These are phyloP conservation scores for Botrytis squamosa DNA, from an alignment of 2,329 filamentous ascomycete genomes.

Conservation along the genomic window DNA sequence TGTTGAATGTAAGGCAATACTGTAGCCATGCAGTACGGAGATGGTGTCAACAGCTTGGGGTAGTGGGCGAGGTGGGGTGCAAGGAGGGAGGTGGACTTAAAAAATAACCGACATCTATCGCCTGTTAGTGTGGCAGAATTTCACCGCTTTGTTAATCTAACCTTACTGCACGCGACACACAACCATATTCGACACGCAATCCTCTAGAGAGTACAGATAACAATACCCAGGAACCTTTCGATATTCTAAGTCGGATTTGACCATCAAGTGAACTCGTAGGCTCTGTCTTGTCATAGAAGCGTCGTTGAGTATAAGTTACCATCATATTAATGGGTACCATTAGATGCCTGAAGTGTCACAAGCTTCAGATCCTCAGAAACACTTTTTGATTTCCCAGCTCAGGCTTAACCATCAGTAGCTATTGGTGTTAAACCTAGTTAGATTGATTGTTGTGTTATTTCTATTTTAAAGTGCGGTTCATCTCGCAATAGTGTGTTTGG, in stretches of 20 bases:
- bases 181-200: background rate
- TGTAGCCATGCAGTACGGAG: conserved; percentile 16
- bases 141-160: background rate
- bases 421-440: background rate
- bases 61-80: conserved; percentile 16
- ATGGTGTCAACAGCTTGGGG: conserved; percentile 21
- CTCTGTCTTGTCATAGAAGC: background rate
- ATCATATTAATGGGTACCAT: background rate
- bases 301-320: background rate
- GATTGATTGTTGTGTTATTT: background rate
- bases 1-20: background rate
- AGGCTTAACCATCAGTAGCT: background rate
- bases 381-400: background rate
- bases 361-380: background rate
- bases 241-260: background rate
- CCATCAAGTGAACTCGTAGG: background rate
- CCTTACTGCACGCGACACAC: background rate
- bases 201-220: background rate
- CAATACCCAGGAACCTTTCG: background rate
- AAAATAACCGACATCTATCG: conserved; percentile 13
- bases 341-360: background rate
- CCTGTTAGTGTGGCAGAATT: conserved; percentile 4
- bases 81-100: conserved; percentile 11
- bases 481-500: background rate
- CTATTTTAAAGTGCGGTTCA: background rate